A percentile compares a stretch with the other conserved stretches of the same genome.
These are phyloP conservation scores for Ramichloridium luteum DNA, from an alignment of 2,329 filamentous ascomycete genomes.

Conservation along the genomic window DNA sequence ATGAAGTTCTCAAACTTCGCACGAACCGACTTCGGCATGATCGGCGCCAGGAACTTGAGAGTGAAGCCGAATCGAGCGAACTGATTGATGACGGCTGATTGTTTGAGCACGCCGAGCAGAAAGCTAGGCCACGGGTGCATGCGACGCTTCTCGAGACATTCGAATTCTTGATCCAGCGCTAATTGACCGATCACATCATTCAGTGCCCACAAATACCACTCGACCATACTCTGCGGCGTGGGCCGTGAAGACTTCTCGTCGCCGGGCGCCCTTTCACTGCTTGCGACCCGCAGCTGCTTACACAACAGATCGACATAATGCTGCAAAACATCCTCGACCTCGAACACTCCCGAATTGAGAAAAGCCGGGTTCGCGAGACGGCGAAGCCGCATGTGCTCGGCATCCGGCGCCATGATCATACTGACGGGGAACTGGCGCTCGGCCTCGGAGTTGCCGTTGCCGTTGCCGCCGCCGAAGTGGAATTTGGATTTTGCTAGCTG, in stretches of 20 bases:
- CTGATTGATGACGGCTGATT: constrained; percentile 11
- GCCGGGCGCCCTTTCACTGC: no score
- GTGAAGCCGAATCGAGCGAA: constrained; percentile 12
- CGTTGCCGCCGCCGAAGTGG: constrained; percentile 11
- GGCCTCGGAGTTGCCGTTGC: constrained; percentile 1
- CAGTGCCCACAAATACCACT: constrained; percentile 75
- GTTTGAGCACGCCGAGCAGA: constrained; percentile 10
- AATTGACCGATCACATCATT: constrained; percentile 52
- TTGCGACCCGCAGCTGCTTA: constrained; percentile 9
- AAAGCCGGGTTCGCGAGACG: constrained; percentile 12
- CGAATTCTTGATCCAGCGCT: constrained; percentile 41
- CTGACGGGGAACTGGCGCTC: constrained; percentile 8
- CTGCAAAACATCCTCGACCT: constrained; percentile 15
- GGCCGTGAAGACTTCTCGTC: no score
- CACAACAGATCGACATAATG: constrained; percentile 13
- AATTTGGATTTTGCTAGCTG: constrained; percentile 12
- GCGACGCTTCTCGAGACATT: constrained; percentile 12
- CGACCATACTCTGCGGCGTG: constrained; percentile 57
- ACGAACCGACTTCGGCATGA: constrained; percentile 6
- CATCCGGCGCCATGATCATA: constrained; percentile 15
- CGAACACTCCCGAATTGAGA: constrained; percentile 13
- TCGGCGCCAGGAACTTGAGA: constrained; percentile 6
- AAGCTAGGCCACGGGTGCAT: constrained; percentile 17
- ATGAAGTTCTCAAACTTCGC: constrained; percentile 11
- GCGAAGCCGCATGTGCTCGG: constrained; percentile 12